phyloP scores from a whole-genome alignment of 805 yeast genomes.

The Wickerhamia fluorescens region DNA sequence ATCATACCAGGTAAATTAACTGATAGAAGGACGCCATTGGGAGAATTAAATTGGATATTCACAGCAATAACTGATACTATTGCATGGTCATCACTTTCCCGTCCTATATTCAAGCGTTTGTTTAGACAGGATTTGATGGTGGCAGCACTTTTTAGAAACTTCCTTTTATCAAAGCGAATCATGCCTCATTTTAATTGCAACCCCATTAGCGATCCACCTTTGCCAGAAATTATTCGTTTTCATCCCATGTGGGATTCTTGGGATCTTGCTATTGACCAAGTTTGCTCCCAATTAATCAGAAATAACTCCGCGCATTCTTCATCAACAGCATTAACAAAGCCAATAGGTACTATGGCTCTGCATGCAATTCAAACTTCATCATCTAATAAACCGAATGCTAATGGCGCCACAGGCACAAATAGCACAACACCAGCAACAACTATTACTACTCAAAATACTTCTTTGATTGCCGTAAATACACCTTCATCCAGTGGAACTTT shows the following conservation, averaged over 20 bases:
- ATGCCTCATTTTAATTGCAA: slow-evolving; percentile 93
- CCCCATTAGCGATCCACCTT: slow-evolving; percentile 88
- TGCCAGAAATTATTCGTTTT: slow-evolving; percentile 72
- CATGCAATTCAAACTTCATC: not conserved
- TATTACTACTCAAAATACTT: not conserved
- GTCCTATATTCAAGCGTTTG: slow-evolving; percentile 80
- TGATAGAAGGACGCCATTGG: slow-evolving; percentile 90
- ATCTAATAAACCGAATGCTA: not conserved
- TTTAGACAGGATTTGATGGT: slow-evolving; percentile 96
- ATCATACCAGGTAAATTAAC: slow-evolving; percentile 85
- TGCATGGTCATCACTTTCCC: slow-evolving; percentile 89
- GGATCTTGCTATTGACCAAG: slow-evolving; percentile 96
- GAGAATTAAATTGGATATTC: slow-evolving; percentile 95
- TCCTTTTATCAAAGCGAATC: slow-evolving; percentile 82
- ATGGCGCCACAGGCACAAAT: no score
- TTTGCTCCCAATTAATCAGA: slow-evolving; percentile 62
- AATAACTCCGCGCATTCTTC: slow-evolving; percentile 14
- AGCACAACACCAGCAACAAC: no score
- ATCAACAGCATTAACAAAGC: slow-evolving; percentile 1
- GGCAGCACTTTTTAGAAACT: slow-evolving; percentile 91
- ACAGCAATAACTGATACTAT: slow-evolving; percentile 97
- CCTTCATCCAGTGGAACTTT: not conserved
- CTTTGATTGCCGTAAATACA: not conserved
- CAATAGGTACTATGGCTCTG: no score
- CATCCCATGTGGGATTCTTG: slow-evolving; percentile 98